phyloP scores from a whole-genome alignment of 1,284 basidiomycete genomes.

The Microbotryum violaceum region DNA sequence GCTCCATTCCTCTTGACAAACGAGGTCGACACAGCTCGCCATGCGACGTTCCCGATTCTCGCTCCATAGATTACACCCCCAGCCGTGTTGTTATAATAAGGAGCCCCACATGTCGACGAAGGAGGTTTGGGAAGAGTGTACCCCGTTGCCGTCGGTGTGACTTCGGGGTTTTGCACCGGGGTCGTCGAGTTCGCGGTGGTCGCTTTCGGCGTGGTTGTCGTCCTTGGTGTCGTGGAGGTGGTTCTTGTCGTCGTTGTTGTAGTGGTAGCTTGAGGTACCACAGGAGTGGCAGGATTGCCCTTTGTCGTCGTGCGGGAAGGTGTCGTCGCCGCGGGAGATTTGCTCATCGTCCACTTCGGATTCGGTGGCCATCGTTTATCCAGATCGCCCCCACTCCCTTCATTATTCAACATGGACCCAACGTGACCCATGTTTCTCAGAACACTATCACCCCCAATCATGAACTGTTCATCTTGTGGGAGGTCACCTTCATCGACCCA shows the following conservation, averaged over 20 bases:
- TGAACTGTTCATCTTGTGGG: too few species aligned
- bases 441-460: too few species aligned
- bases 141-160: background rate
- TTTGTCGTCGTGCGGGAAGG: too few species aligned
- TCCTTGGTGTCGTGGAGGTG: background rate
- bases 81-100: slow-evolving; percentile 13
- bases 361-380: too few species aligned
- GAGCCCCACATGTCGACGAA: slow-evolving; percentile 9
- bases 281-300: too few species aligned
- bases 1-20: slow-evolving; percentile 20
- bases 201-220: background rate
- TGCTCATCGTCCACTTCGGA: too few species aligned
- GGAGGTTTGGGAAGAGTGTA: slow-evolving; percentile 12
- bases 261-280: background rate
- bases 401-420: too few species aligned
- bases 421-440: too few species aligned
- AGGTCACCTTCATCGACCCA: too few species aligned
- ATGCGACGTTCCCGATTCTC: slow-evolving; percentile 9
- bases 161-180: background rate
- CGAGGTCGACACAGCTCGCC: slow-evolving; percentile 16
- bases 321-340: too few species aligned
- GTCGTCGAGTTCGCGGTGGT: background rate
- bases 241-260: background rate
- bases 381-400: too few species aligned
- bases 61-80: slow-evolving; percentile 25